Evolutionary conservation across 148 eudicot species (phyloP).

Genomic region (Diospyros lotus): DNA sequence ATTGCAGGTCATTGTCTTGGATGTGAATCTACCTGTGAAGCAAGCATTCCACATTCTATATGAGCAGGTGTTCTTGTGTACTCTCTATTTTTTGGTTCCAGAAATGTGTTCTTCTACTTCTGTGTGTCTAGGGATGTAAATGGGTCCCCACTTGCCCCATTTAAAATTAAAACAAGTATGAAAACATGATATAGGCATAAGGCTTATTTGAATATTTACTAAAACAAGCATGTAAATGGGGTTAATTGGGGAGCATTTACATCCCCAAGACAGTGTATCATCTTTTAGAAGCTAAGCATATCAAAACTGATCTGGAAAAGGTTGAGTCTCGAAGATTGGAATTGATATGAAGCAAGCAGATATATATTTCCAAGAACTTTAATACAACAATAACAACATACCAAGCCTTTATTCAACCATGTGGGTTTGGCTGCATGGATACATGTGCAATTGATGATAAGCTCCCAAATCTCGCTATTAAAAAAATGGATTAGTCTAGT

Average conservation of each 20-base stretch:
- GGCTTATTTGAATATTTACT: too few species aligned
- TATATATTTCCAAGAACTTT: background rate
- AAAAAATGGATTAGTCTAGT: background rate
- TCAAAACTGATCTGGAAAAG: background rate
- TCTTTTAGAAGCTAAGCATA: background rate
- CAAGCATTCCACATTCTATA: slow-evolving; percentile 93
- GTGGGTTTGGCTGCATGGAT: too few species aligned
- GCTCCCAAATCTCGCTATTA: too few species aligned
- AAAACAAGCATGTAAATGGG: too few species aligned
- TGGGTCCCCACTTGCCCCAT: too few species aligned
- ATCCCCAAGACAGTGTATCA: too few species aligned
- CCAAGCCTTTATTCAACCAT: too few species aligned
- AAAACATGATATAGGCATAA: too few species aligned
- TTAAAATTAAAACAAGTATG: too few species aligned
- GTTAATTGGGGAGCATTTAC: too few species aligned
- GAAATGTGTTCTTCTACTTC: background rate
- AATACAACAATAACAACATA: too few species aligned
- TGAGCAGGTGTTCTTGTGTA: slow-evolving; percentile 62
- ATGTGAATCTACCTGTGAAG: slow-evolving; percentile 81
- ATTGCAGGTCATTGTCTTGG: slow-evolving; percentile 77
- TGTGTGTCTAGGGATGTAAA: background rate
- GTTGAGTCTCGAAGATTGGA: background rate
- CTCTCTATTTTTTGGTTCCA: background rate
- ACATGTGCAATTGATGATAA: too few species aligned
- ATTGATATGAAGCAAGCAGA: background rate